Evolutionary conservation across 2,329 filamentous ascomycete species (phyloP), one percentile per base, ranked within the genome.

Genomic region (Diplodia scrobiculata): DNA sequence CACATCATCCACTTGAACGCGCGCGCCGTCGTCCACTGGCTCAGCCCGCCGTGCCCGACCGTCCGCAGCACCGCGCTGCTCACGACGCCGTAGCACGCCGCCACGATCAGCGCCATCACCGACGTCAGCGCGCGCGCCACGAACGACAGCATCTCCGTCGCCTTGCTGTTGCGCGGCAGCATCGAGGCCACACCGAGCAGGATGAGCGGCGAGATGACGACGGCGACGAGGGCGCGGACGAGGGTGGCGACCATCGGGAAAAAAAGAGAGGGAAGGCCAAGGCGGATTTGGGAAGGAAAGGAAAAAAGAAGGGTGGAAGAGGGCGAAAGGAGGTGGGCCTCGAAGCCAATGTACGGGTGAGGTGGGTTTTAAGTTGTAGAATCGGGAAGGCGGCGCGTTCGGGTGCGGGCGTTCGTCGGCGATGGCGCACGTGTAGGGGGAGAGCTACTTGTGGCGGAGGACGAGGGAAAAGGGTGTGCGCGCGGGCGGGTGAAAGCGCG

Each of bases 11-110:
- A 90, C 77, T 93, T 90, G 84, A 97, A 98, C 69, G 84, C 79
- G 68, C 92, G 87, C 7, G 83, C 95, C 10, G 87, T 87, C 47
- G 91, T 87, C 91, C 92, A 98, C 83, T 98, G 95, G 32, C 91
- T 86, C 69, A 92, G 86, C 65, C 90, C 87, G 67, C 87, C 88
- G 72, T 90, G 86, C 67, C 92, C 92, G 58, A 88, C 71, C 17
- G 91, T 72, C 54, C 90, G 88, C 69, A 98, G 84, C 67, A 86
- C 73, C 68, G 93, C 84, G 52, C 90, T 92, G 32, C 88, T 88
- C 54, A 91, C 68, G 67, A 91, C 90, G 68, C 93, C 95, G 78
- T 91, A 96, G 71, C 83, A 77, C 32, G 93, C 80, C 73, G 77
- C 79, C 25, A 79, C 54, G 58, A 79, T 55, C 66, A 82, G 75